These are phyloP conservation scores for Colletotrichum somersetense DNA, from an alignment of 2,329 filamentous ascomycete species.

Conservation along the genomic window DNA sequence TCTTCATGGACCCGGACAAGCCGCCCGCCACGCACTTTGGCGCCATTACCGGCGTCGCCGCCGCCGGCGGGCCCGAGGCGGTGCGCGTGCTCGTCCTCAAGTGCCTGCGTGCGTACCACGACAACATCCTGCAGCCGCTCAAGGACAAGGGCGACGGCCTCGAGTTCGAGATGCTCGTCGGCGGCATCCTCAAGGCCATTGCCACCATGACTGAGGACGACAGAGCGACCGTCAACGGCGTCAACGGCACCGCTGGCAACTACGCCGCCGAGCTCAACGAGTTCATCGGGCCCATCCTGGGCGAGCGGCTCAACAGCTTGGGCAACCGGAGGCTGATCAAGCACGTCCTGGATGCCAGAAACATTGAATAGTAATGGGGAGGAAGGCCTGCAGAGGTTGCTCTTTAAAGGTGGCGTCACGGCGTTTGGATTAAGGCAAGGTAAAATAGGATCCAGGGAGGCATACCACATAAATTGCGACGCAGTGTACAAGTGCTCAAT, in stretches of 20 bases:
- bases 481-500: neutral
- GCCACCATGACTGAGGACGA: slow-evolving; percentile 55
- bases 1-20: slow-evolving; percentile 88
- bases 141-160: slow-evolving; percentile 64
- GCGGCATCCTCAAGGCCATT: slow-evolving; percentile 68
- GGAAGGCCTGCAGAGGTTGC: slow-evolving; percentile 44
- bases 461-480: slow-evolving; percentile 35
- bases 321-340: slow-evolving; percentile 62
- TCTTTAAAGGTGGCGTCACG: slow-evolving; percentile 40
- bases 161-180: slow-evolving; percentile 68
- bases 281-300: slow-evolving; percentile 68
- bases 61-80: slow-evolving; percentile 77
- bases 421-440: slow-evolving; percentile 43
- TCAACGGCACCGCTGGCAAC: slow-evolving; percentile 47
- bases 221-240: slow-evolving; percentile 34
- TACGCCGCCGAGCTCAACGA: slow-evolving; percentile 63
- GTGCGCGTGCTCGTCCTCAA: slow-evolving; percentile 68
- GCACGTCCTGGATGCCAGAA: slow-evolving; percentile 67
- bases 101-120: slow-evolving; percentile 67
- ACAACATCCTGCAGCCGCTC: slow-evolving; percentile 65
- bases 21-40: slow-evolving; percentile 90
- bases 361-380: slow-evolving; percentile 57
- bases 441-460: slow-evolving; percentile 34
- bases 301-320: slow-evolving; percentile 60
- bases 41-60: slow-evolving; percentile 82